Percentiles rank a stretch among this genome's conserved stretches.
Conservation (phyloP, 2,329 filamentous ascomycete genomes). For the Trichoderma hamatum region DNA sequence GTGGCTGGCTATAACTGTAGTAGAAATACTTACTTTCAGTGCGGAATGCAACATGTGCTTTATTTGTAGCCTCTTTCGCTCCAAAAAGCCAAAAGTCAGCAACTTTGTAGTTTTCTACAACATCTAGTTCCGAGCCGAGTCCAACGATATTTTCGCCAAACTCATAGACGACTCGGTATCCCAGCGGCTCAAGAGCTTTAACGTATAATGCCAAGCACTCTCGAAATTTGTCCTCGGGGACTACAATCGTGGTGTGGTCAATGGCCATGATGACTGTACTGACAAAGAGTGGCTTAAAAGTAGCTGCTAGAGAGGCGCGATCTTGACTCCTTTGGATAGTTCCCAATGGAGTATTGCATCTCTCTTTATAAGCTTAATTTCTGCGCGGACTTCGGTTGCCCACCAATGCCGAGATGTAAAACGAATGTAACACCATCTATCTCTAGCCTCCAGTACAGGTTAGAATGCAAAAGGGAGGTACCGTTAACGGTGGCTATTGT, state of each 20-base stretch:
- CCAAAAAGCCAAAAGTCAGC: slow-evolving; percentile 40
- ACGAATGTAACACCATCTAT: not conserved
- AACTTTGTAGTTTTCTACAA: slow-evolving; percentile 30
- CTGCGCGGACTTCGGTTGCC: not conserved
- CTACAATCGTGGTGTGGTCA: slow-evolving; percentile 40
- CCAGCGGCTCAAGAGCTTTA: slow-evolving; percentile 41
- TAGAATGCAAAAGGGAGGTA: not conserved
- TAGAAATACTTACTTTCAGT: slow-evolving; percentile 32
- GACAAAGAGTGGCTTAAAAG: not conserved
- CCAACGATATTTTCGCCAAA: slow-evolving; percentile 39
- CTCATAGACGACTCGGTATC: slow-evolving; percentile 38
- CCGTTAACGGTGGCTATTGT: not conserved
- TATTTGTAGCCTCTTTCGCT: slow-evolving; percentile 24
- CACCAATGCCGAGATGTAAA: not conserved
- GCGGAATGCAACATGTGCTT: slow-evolving; percentile 39
- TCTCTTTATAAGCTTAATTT: not conserved
- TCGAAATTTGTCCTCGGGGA: slow-evolving; percentile 37
- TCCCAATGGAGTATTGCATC: not conserved
- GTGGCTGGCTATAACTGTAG: not conserved
- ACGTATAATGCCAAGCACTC: slow-evolving; percentile 41
- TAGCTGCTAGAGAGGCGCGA: not conserved
- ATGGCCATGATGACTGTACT: slow-evolving; percentile 39
- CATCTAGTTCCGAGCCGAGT: slow-evolving; percentile 34
- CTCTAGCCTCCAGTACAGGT: not conserved
- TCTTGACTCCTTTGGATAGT: not conserved